Base-by-base conservation (phyloP, 2,329 filamentous ascomycete species). In the Akanthomyces muscarius region DNA sequence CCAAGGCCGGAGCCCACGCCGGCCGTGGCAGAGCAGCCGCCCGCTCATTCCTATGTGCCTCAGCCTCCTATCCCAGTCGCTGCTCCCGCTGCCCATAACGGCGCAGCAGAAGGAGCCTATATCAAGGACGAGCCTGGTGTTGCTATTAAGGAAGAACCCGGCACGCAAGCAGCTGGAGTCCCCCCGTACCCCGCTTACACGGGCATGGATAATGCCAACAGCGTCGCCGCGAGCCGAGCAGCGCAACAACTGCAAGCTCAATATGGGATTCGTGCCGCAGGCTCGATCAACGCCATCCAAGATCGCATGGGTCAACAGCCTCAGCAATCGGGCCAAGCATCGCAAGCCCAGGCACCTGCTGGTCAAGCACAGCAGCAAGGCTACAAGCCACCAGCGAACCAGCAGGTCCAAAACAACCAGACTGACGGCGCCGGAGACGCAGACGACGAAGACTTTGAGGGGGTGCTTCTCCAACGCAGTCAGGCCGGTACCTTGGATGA, bases 341-440 rank as follows among this genome's bases (percentile, higher is more conserved):
- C 62, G 61, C 63, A 63, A 50, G 51, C 65, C 54, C 73, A 74
- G 59, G 72, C 73, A 55, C 64, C 71, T 48, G 54, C 41, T 30
- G 21, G 38, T 13, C 54, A 59, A 30, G 71, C 75, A 48, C 73
- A 71, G 63, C 73, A 71, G 64, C 73, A 76, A 42, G 66, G 71
- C 54, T 74, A 74, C 64, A 71, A 73, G 58, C 74, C 69, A 54
- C 64, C 64, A 69, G 63, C 69, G 67, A 65, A 66, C 66, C 38
- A 64, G 64, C 64, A 59, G 67, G 64, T 54, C 62, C 64, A 56
- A 11, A 83, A 80, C 72, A 78, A 72, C 66, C 81, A 97, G 74
- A 89, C 89, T 16, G 94, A 98, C 71, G 94, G 93, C 57, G 78
- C 89, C 38, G 80, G 75, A 54, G 89, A 82, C 64, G 81, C 81